Evolutionary conservation across 2,329 filamentous ascomycete genomes (phyloP).

Genomic region (Aspergillus sp.): DNA sequence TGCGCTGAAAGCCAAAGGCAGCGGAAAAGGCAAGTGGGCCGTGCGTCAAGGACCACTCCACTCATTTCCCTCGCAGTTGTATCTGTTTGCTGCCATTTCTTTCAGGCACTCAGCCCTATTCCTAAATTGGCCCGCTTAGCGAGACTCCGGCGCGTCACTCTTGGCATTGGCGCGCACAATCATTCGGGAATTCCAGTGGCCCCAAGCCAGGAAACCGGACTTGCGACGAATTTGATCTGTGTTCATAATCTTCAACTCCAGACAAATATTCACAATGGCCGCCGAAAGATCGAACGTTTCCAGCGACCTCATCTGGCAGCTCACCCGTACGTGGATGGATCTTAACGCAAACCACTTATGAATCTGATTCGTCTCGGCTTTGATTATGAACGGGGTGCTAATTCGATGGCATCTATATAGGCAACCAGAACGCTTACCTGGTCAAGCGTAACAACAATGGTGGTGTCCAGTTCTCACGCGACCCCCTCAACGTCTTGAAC

Average conservation of each 20-base stretch:
- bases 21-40: conserved; percentile 16
- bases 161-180: conserved; percentile 31
- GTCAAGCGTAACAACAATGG: conserved; percentile 82
- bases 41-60: background rate
- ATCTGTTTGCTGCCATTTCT: conserved; percentile 9
- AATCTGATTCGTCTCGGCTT: background rate
- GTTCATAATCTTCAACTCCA: conserved; percentile 23
- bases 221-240: conserved; percentile 25
- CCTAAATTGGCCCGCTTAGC: conserved; percentile 40
- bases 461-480: conserved; percentile 86
- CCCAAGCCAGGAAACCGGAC: conserved; percentile 13
- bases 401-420: conserved; percentile 48
- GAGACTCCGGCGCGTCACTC: conserved; percentile 30
- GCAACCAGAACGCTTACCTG: conserved; percentile 84
- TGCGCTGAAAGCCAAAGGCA: background rate
- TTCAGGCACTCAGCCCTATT: conserved; percentile 25
- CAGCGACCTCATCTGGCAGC: conserved; percentile 89
- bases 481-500: conserved; percentile 92
- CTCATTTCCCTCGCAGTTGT: too few relatives aligned
- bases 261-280: conserved; percentile 39
- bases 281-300: conserved; percentile 71
- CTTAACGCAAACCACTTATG: conserved; percentile 1
- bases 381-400: conserved; percentile 10
- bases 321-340: conserved; percentile 72
- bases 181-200: conserved; percentile 16